These are phyloP conservation scores for Alternaria postmessia DNA, from an alignment of 2,329 filamentous ascomycete species.

Conservation along the genomic window DNA sequence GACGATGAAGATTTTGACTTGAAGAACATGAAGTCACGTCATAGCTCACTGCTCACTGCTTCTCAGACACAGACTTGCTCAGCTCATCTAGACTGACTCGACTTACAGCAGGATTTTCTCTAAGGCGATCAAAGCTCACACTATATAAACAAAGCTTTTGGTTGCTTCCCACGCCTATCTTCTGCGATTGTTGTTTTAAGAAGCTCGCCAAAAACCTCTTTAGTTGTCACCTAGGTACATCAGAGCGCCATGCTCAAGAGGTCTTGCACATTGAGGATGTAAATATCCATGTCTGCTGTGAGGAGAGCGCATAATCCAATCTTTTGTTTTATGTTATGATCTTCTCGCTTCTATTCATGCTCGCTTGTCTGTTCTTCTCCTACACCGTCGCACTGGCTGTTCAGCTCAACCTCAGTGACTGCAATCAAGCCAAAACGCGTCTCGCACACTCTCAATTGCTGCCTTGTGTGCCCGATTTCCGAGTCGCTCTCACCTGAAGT, in stretches of 20 bases:
- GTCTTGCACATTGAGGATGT: neutral
- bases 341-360: neutral
- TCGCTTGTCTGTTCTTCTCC: neutral
- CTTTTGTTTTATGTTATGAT: neutral
- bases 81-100: neutral
- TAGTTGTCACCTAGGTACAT: no score
- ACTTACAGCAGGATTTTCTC: neutral
- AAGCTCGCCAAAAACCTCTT: neutral
- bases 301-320: neutral
- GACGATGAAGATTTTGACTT: neutral
- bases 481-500: neutral
- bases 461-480: neutral
- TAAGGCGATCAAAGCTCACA: neutral
- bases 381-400: neutral
- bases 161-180: no score
- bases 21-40: neutral
- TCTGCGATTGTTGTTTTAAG: neutral
- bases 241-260: neutral
- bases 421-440: neutral
- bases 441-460: neutral
- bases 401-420: slow-evolving; percentile 4
- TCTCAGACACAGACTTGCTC: neutral
- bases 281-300: neutral
- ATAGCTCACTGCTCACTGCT: neutral
- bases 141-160: neutral